These are phyloP conservation scores for Coniochaeta sp. DNA, from an alignment of 2,329 filamentous ascomycete genomes.

Conservation along the genomic window DNA sequence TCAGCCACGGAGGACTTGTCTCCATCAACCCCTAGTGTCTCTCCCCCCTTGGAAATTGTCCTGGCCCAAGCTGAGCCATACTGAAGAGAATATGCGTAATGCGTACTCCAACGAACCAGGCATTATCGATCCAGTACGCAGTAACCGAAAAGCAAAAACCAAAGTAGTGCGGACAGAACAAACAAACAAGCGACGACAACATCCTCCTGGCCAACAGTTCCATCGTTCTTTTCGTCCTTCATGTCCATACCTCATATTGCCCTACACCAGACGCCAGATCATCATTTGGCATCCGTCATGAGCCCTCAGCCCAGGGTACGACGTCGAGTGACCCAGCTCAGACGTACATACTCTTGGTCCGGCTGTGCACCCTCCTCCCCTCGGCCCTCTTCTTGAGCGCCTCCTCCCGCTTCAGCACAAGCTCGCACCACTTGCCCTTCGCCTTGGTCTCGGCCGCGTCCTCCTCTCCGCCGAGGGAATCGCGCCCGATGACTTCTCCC, in stretches of 20 bases:
- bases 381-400: conserved; percentile 47
- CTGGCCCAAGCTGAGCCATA: not conserved
- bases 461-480: conserved; percentile 37
- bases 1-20: not conserved
- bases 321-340: conserved; percentile 20
- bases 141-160: not conserved
- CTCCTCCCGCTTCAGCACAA: conserved; percentile 58
- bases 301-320: not conserved
- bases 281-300: not conserved
- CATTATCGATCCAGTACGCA: not conserved
- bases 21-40: not conserved
- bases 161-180: not conserved
- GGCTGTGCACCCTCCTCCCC: conserved; percentile 42
- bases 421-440: conserved; percentile 58
- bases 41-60: no score
- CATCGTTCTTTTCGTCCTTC: not conserved
- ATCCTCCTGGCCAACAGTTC: not conserved
- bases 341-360: conserved; percentile 51
- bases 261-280: not conserved
- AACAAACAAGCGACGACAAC: not conserved
- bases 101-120: not conserved
- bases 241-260: not conserved
- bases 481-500: conserved; percentile 58
- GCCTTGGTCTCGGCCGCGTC: conserved; percentile 35
- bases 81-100: not conserved